phyloP scores from a whole-genome alignment of 2,329 filamentous ascomycete genomes.

The Penicillium griseofulvum region DNA sequence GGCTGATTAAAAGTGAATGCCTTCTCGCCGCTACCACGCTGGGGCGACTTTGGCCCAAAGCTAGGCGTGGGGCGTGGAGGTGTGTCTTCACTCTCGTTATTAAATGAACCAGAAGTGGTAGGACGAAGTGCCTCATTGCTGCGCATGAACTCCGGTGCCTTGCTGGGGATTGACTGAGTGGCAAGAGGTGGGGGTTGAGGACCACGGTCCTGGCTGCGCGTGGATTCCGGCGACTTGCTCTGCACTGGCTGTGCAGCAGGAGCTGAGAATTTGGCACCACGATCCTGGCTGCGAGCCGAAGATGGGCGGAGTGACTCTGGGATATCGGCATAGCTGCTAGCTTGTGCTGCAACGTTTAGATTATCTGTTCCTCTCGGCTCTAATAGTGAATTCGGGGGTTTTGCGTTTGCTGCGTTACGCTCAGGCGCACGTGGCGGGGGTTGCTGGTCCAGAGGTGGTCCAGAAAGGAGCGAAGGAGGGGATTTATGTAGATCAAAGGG shows the following conservation, averaged over 20 bases:
- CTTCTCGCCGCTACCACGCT: conserved; percentile 30
- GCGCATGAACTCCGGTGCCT: conserved; percentile 18
- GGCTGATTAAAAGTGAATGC: conserved; percentile 25
- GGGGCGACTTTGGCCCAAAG: conserved; percentile 29
- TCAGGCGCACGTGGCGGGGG: conserved; percentile 27
- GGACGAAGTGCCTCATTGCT: conserved; percentile 31
- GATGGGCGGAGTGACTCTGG: conserved; percentile 25
- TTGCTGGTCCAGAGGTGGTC: conserved; percentile 26
- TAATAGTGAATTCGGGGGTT: not conserved
- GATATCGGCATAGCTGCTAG: conserved; percentile 17
- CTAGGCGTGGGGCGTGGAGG: conserved; percentile 25
- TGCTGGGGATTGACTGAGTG: conserved; percentile 5
- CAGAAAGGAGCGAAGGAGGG: conserved; percentile 12
- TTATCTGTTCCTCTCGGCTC: conserved; percentile 28
- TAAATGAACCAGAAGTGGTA: conserved; percentile 28
- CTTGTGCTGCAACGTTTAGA: conserved; percentile 18
- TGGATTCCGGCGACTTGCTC: conserved; percentile 16
- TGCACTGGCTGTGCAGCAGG: conserved; percentile 6
- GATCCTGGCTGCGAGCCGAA: conserved; percentile 30
- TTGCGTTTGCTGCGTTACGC: conserved; percentile 19
- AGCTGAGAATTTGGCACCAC: conserved; percentile 9
- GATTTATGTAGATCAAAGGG: conserved; percentile 22
- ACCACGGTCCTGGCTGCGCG: conserved; percentile 14
- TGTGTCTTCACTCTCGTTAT: conserved; percentile 21
- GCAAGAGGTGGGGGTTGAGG: conserved; percentile 12